Conservation (phyloP, 225 moss, liverwort and hornwort species). For the Ulota crispa region DNA sequence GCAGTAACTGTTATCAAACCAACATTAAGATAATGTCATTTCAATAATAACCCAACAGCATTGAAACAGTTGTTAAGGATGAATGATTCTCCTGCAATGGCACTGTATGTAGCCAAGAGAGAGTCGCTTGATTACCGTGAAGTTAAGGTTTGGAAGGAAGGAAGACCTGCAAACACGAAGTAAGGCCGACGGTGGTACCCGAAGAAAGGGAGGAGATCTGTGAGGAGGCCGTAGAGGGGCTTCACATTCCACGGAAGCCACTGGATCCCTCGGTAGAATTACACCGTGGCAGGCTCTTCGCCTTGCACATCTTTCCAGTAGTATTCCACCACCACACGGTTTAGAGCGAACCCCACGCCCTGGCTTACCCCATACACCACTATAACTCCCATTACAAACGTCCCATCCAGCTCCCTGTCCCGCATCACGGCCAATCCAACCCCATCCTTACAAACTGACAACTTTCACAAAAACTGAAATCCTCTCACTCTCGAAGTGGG, state of each 20-base stretch:
- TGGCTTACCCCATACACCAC: constrained; percentile 81
- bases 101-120: constrained; percentile 1
- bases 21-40: not conserved
- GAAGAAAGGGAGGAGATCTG: constrained; percentile 76
- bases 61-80: not conserved
- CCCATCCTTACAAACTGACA: not conserved
- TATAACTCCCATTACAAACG: constrained; percentile 80
- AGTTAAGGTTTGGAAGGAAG: constrained; percentile 29
- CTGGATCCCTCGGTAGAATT: constrained; percentile 69
- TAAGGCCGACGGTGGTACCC: constrained; percentile 95
- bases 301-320: constrained; percentile 89
- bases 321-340: constrained; percentile 76
- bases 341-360: constrained; percentile 71
- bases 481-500: not conserved
- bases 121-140: constrained; percentile 17
- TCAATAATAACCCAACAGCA: not conserved
- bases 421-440: constrained; percentile 2
- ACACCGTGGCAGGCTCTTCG: constrained; percentile 74
- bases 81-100: not conserved
- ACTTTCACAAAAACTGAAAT: no score
- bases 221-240: constrained; percentile 87
- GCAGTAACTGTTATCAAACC: not conserved
- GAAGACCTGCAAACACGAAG: constrained; percentile 82
- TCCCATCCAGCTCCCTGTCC: constrained; percentile 72
- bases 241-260: constrained; percentile 87